Evolutionary conservation across 2,329 filamentous ascomycete species (phyloP).

Genomic region (Nannizzia gypsea): DNA sequence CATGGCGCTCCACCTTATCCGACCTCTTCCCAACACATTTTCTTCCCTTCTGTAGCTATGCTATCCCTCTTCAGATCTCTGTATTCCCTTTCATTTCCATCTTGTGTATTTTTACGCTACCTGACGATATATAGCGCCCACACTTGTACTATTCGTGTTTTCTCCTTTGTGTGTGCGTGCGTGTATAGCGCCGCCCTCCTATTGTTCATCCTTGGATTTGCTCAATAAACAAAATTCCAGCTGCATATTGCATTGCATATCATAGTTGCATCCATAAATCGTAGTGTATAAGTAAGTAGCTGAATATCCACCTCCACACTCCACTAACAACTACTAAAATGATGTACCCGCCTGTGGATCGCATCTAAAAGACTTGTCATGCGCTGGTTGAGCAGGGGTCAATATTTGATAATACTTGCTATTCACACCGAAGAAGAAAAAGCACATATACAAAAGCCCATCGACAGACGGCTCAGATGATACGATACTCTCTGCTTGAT

Average conservation of each 20-base stretch:
- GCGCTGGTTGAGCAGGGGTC: neutral
- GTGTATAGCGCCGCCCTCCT: neutral
- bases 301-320: neutral
- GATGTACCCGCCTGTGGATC: neutral
- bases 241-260: neutral
- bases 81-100: neutral
- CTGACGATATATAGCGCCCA: slow-evolving; percentile 10
- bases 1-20: neutral
- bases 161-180: neutral
- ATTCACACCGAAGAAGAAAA: neutral
- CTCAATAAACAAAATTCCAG: slow-evolving; percentile 2
- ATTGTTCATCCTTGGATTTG: neutral
- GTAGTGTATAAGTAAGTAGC: neutral
- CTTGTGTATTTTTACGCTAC: slow-evolving; percentile 9
- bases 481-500: neutral
- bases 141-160: slow-evolving; percentile 5
- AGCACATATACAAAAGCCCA: neutral
- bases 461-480: neutral
- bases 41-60: neutral
- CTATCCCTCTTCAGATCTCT: neutral
- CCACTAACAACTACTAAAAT: neutral
- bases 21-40: neutral
- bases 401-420: neutral
- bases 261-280: neutral
- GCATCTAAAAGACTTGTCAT: neutral